Base-by-base conservation (phyloP, 768 basidiomycete genomes). In the Boletus coccyginus region DNA sequence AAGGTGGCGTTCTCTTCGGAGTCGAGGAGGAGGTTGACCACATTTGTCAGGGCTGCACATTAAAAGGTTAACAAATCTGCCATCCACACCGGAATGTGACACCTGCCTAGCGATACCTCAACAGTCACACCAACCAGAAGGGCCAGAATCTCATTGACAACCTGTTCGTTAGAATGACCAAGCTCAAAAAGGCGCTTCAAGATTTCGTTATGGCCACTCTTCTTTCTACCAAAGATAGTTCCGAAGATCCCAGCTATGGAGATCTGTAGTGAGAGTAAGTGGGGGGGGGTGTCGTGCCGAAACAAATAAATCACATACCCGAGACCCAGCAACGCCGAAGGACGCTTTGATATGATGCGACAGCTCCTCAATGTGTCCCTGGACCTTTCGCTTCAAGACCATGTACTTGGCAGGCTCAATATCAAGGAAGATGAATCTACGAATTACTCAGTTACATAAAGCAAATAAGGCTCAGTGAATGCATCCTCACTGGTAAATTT, bases 351-450 rank as follows among this genome's bases (percentile, higher is more conserved):
- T 90, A 52, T 80, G 75, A 1, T 68, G 66, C 19, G 83, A 70
- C 27, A 93, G 72, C 35, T 80, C 74, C 27, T 80, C 74, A 11
- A 90, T 71, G 47, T 88, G 74, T 3, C 66, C 72, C 52, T 78
- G 77, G 7, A 82, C 82, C 54, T 77, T 81, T 44, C 75, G 71
- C 60, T 81, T 77, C 24, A 84, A 64, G 21, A 79, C 75, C 79
- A 86, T 80, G 31, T 83, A 70, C 61, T 83, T 82, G 2, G 81
- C 75, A 2, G 80, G 65, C 50, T 88, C 87, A 21, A 83, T 74
- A 50, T 91, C 83, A 35, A 92, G 78, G 82, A 92, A 93, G 56
- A 93, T 73, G 67, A 81, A 91, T 41, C 90, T 92, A 60, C 5
- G 2, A 21, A 29, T 19, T 12, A 33, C 17, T 52, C n/a, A 54